Evolutionary conservation across 2,329 filamentous ascomycete genomes (phyloP), one percentile per base, ranked within the genome.

Genomic region (Achaetomium macrosporum): DNA sequence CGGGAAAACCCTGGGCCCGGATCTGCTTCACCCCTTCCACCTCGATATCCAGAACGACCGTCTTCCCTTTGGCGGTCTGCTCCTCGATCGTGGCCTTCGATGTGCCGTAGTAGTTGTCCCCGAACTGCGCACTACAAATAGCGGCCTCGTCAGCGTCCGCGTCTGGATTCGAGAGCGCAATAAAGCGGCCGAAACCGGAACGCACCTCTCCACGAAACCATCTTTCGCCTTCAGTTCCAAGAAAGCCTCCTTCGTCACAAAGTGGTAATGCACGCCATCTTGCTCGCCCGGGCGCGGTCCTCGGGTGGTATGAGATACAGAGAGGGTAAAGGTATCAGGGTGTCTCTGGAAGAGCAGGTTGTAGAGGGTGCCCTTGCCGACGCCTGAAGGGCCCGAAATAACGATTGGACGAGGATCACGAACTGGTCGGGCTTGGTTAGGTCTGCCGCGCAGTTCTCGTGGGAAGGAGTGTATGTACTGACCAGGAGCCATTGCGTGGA

Each of bases 21-120:
- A 96, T 88, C 72, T 96, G 91, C 75, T 96, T 96, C 54, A 96
- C 90, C 56, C 91, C 91, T 81, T 96, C 90, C 89, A 96, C 96
- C 77, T 96, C 92, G 66, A 96, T 97, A 69, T 97, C 92, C 61
- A 96, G 74, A 44, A 96, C 83, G 57, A 91, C 92, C 40, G 90
- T 82, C 64, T 78, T 79, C 16, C 84, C 85, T 71, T 84, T 82
- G 56, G 81, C 79, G 2, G 79, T 79, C 68, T 91, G 84, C 64
- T 88, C 82, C 69, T 85, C 79, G 58, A 96, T 89, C 29, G 89
- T 89, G 69, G 79, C 76, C 65, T 89, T 84, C 67, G 83, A 88
- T 5, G 90, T 96, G 52, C 91, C 91, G 72, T 96, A 96, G 65
- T 82, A 75, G 72, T 96, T 96, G 50, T 83, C 84, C 39, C 90